Evolutionary conservation across 352 stramenopile genomes (phyloP).

Genomic region (Phytophthora megakarya): DNA sequence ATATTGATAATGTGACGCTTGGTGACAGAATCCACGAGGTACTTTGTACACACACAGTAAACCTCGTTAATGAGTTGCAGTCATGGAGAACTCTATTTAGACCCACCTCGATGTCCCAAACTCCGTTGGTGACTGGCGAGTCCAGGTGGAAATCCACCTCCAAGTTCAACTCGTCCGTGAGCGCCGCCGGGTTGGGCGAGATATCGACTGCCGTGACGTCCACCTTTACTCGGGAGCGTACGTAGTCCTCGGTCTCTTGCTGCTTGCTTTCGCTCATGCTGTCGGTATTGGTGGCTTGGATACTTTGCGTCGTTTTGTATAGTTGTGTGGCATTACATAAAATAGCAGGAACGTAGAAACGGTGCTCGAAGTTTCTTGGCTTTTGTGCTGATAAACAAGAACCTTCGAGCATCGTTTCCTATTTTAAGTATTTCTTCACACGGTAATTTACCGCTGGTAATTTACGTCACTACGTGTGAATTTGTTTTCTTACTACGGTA

Average conservation of each 20-base stretch:
- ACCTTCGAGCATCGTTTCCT: too few relatives aligned
- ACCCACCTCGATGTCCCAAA: constrained; percentile 80
- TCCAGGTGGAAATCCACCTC: constrained; percentile 82
- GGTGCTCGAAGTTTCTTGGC: too few relatives aligned
- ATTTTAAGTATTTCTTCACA: too few relatives aligned
- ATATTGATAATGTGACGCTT: constrained; percentile 91
- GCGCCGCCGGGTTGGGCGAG: constrained; percentile 77
- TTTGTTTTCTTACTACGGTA: too few relatives aligned
- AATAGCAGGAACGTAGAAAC: too few relatives aligned
- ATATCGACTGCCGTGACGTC: constrained; percentile 80
- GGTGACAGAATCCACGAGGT: constrained; percentile 83
- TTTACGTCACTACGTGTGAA: too few relatives aligned
- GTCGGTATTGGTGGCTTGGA: constrained; percentile 14
- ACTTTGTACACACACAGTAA: constrained; percentile 42
- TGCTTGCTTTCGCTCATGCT: constrained; percentile 81
- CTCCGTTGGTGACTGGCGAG: constrained; percentile 58
- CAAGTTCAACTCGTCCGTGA: constrained; percentile 79
- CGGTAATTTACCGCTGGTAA: too few relatives aligned
- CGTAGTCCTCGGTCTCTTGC: constrained; percentile 42
- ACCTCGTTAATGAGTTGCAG: not conserved
- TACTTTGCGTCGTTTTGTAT: constrained; percentile 5
- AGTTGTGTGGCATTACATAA: too few relatives aligned
- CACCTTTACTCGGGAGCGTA: constrained; percentile 57
- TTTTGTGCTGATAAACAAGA: too few relatives aligned
- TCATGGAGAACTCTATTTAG: too few relatives aligned